These are phyloP conservation scores for Mycothermus thermophilus DNA, from an alignment of 495 filamentous ascomycete species.

Conservation along the genomic window DNA sequence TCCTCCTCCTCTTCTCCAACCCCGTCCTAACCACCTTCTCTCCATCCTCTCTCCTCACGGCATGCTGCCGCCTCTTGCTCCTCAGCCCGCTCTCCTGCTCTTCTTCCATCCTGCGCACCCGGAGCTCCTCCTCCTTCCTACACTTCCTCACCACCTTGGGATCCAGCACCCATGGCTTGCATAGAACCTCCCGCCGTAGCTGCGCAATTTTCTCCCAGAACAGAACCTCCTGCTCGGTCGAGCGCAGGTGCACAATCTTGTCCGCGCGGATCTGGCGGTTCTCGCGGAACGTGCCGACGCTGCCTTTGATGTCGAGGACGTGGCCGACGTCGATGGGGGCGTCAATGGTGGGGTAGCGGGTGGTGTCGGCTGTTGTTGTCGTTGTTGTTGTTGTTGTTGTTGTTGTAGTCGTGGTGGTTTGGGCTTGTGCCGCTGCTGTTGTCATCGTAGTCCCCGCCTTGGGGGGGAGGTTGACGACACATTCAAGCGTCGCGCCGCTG, in stretches of 20 bases:
- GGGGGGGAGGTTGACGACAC: slow-evolving; percentile 13
- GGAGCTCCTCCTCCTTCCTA: slow-evolving; percentile 35
- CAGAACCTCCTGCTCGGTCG: slow-evolving; percentile 61
- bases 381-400: too few species aligned
- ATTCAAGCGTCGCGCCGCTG: slow-evolving; percentile 64
- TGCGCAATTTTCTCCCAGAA: slow-evolving; percentile 57
- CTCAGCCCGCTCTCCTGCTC: neutral
- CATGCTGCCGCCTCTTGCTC: neutral
- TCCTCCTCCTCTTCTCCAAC: slow-evolving; percentile 3
- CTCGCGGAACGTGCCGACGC: slow-evolving; percentile 46
- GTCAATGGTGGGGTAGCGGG: slow-evolving; percentile 3
- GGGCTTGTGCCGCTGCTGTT: slow-evolving; percentile 1
- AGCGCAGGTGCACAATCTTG: slow-evolving; percentile 41
- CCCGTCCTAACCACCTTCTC: too few species aligned
- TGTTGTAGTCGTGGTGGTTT: neutral
- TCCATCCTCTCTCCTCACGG: too few species aligned
- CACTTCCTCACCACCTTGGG: slow-evolving; percentile 41
- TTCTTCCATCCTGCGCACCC: too few species aligned
- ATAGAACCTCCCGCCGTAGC: slow-evolving; percentile 52
- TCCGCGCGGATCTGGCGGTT: slow-evolving; percentile 55
- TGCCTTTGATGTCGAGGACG: slow-evolving; percentile 67
- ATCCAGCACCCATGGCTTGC: slow-evolving; percentile 51
- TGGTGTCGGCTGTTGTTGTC: too few species aligned
- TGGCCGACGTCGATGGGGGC: slow-evolving; percentile 47
- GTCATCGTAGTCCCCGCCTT: slow-evolving; percentile 8